These are phyloP conservation scores for Malassezia caprae DNA, from an alignment of 1,284 basidiomycete species.

Conservation along the genomic window DNA sequence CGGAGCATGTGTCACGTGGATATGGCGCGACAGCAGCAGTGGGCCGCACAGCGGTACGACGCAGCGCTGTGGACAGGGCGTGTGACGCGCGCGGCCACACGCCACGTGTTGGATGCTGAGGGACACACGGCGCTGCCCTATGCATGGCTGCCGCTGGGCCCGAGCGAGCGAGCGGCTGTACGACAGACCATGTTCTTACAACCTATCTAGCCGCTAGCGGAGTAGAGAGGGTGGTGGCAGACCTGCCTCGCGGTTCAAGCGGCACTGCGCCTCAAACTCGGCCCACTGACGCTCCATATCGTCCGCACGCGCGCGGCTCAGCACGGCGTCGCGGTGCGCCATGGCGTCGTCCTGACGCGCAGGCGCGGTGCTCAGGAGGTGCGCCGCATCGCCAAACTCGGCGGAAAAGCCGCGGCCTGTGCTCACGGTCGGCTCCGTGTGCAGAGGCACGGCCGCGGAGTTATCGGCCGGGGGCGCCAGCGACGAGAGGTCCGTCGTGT, in stretches of 20 bases:
- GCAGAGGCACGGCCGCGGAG: not conserved
- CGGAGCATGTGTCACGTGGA: slow-evolving; percentile 2
- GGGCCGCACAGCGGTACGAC: slow-evolving; percentile 3
- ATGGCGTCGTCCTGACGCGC: not conserved
- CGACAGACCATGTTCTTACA: not conserved
- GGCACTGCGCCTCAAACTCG: not conserved
- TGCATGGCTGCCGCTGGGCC: slow-evolving; percentile 20
- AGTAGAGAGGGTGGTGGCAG: not conserved
- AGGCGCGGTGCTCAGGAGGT: not conserved
- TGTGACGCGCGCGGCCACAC: slow-evolving; percentile 17
- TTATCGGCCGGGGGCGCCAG: not conserved
- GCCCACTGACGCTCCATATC: slow-evolving; percentile 3
- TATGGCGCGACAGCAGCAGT: not conserved
- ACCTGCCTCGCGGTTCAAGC: not conserved
- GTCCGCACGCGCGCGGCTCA: not conserved
- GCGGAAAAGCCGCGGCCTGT: not conserved
- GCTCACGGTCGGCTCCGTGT: not conserved
- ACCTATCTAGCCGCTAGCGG: not conserved
- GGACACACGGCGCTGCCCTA: not conserved
- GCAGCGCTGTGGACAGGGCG: not conserved
- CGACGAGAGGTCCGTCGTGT: not conserved
- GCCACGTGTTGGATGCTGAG: not conserved
- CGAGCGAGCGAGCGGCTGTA: slow-evolving; percentile 9
- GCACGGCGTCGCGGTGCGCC: not conserved
- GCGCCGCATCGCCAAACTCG: not conserved